phyloP scores from a whole-genome alignment of 2,329 filamentous ascomycete genomes.

The Pleomassaria siparia region DNA sequence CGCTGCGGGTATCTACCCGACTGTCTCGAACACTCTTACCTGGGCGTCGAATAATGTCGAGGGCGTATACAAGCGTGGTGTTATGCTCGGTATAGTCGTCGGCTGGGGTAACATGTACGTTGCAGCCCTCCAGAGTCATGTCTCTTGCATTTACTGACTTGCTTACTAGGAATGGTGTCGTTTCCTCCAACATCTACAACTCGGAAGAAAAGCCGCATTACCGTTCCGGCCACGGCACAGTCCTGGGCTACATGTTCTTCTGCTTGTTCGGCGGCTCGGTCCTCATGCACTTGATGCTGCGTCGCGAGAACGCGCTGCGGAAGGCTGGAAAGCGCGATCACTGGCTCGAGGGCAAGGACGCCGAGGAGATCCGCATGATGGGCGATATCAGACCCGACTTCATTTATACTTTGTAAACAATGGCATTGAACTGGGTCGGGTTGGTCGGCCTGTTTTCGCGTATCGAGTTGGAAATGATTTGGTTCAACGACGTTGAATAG shows the following conservation, averaged over 20 bases:
- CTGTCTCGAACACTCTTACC: slow-evolving; percentile 81
- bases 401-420: slow-evolving; percentile 61
- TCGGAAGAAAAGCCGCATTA: slow-evolving; percentile 64
- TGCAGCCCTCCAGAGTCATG: neutral
- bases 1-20: slow-evolving; percentile 85
- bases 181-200: slow-evolving; percentile 78
- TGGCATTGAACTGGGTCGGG: neutral
- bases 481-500: no score
- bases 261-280: slow-evolving; percentile 73
- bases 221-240: slow-evolving; percentile 71
- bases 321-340: slow-evolving; percentile 65
- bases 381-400: slow-evolving; percentile 73
- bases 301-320: slow-evolving; percentile 69
- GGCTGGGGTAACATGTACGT: slow-evolving; percentile 63
- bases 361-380: slow-evolving; percentile 63
- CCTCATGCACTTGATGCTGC: slow-evolving; percentile 64
- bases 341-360: slow-evolving; percentile 65
- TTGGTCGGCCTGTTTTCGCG: neutral
- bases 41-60: slow-evolving; percentile 91
- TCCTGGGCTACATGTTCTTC: slow-evolving; percentile 71
- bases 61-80: slow-evolving; percentile 89
- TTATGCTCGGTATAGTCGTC: slow-evolving; percentile 85
- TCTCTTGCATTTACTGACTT: neutral
- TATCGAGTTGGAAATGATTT: neutral
- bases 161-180: slow-evolving; percentile 67